phyloP scores from a whole-genome alignment of 1,139 yeast genomes.

The Suhomyces terraborum region DNA sequence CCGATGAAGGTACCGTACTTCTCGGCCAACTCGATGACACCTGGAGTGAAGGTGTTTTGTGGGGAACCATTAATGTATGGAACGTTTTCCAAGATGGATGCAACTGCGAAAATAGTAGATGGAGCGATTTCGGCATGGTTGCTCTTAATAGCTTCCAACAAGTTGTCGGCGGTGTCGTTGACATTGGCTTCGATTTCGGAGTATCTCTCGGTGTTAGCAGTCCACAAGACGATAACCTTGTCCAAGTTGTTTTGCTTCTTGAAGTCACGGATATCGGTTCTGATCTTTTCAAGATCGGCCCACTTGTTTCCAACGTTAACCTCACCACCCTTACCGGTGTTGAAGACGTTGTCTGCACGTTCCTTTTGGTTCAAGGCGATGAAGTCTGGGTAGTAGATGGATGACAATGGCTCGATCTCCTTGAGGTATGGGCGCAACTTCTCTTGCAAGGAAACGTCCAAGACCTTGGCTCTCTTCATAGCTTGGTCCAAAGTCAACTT shows the following conservation, averaged over 20 bases:
- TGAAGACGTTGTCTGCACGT: constrained; percentile 86
- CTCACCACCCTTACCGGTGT: constrained; percentile 54
- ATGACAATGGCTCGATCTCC: constrained; percentile 70
- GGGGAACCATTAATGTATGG: constrained; percentile 97
- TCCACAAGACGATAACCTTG: constrained; percentile 90
- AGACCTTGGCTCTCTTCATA: constrained; percentile 82
- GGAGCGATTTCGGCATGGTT: constrained; percentile 88
- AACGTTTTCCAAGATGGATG: constrained; percentile 80
- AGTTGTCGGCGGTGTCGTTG: constrained; percentile 84
- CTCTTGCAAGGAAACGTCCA: constrained; percentile 82
- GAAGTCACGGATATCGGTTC: constrained; percentile 81
- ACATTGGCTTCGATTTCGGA: constrained; percentile 77
- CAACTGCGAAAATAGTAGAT: constrained; percentile 89
- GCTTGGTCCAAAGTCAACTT: constrained; percentile 71
- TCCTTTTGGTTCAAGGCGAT: constrained; percentile 93
- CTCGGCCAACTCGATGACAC: constrained; percentile 89
- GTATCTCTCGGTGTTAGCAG: constrained; percentile 96
- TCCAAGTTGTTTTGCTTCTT: constrained; percentile 74
- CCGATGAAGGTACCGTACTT: constrained; percentile 76
- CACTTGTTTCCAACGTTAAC: constrained; percentile 69
- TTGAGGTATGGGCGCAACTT: constrained; percentile 70
- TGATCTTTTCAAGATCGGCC: constrained; percentile 85
- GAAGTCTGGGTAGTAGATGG: constrained; percentile 93
- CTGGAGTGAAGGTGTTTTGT: constrained; percentile 96
- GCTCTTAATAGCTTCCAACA: constrained; percentile 69